Base-by-base conservation (phyloP, 1,284 basidiomycete genomes). In the Cryptococcus sp. region DNA sequence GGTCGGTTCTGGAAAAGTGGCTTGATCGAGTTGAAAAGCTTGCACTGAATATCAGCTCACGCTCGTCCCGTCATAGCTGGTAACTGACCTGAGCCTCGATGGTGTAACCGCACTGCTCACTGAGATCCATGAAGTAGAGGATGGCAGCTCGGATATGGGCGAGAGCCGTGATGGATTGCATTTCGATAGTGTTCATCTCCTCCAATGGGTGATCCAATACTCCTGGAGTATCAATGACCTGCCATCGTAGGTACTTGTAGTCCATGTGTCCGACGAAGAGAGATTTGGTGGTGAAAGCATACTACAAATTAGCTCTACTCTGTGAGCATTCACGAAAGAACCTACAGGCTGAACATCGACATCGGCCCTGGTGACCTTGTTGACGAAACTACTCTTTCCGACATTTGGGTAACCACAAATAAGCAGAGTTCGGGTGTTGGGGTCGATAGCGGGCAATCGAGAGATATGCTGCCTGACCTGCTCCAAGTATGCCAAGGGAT, bases 171-270 rank as follows among this genome's bases (percentile, higher is more conserved):
- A 97, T 93, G 66, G 88, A 92, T 79, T 97, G 92, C 91, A 97
- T 97, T 78, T 97, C 93, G 63, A 97, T 97, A 55, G 92, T 96
- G 80, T 96, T 96, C 93, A 97, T 96, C 56, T 97, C 92, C 75
- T 97, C 92, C 41, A 97, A 81, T 1, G 92, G 92, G 73, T 94
- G 91, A 53, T 75, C 74, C 49, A 94, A 80, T 54, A 94, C 86
- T 57, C 91, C 91, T 11, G 91, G 91, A 37, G 91, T 94, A 79
- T 93, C 91, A 66, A 97, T 93, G 44, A 96, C 92, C 75, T 97
- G 92, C 92, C 92, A 97, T 59, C 92, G 83, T 62, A 97, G 82
- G 78, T 97, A 97, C 72, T 92, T 91, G 80, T 97, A 96, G 76
- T 97, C 92, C 72, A 97, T 81, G 76, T 97, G 92, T 1, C 92